Base-by-base conservation (phyloP, 2,329 filamentous ascomycete species). In the Fusarium azukiicola region DNA sequence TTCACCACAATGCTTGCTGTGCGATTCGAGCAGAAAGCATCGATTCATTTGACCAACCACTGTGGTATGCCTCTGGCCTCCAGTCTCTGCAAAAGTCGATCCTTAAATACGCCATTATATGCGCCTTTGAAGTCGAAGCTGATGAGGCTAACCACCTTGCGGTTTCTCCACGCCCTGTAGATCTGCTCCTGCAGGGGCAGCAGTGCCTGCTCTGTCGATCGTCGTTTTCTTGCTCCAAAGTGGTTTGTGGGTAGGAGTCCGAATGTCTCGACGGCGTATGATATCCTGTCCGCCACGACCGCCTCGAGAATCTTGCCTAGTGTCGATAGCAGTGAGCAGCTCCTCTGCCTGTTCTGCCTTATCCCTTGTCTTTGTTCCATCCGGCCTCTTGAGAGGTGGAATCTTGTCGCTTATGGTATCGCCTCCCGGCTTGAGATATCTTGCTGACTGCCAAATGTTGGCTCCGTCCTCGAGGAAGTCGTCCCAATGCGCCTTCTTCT, bases 251-350 rank as follows among this genome's bases (percentile, higher is more conserved):
- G 69, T 13, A 72, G 6, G 12, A 72, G 49, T 40, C 69, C 8
- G 47, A 5, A 67, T 14, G 27, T 42, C 23, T 63, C 44, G 1
- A 19, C 54, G 0, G 68, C 44, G 3, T 70, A 32, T 9, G 52
- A 70, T 14, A 63, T 70, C 0, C 54, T 2, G 6, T 70, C 68
- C 16, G 52, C 54, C 4, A 70, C 11, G 2, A 61, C 67, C 3
- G 67, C 5, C 14, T 69, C 40, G 1, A 69, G 13, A 5, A 69
- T 47, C 74, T 85, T 86, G 6, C 82, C 81, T 1, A 85, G 71
- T 9, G 78, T 85, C 10, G 79, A 71, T 3, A 85, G 74, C 0
- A 84, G 79, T n/a, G n/a, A n/a, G n/a, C n/a, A n/a, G n/a, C n/a
- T n/a, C n/a, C n/a, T n/a, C n/a, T n/a, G n/a, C n/a, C n/a, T n/a